Base-by-base conservation (phyloP, 129 eudicot species). In the Centrapalus pauciflorus region DNA sequence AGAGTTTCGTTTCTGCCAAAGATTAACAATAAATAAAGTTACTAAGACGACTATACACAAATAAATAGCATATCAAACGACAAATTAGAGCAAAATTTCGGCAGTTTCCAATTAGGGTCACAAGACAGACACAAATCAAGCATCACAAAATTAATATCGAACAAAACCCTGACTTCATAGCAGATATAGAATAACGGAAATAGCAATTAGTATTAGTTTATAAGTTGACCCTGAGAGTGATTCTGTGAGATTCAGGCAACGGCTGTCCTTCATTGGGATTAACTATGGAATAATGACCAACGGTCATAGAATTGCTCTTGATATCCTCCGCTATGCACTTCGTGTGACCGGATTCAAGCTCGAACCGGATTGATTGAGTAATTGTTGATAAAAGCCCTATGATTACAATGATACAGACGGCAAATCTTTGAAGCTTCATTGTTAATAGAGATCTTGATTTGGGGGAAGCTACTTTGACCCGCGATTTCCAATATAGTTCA, bases 321-420 rank as follows among this genome's bases (percentile, higher is more conserved):
- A 94, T 86, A 48, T 93, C 96, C 74, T 93, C 99, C 7, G 95
- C 51, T 67, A 94, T 94, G 75, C 99, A 94, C 73, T 94, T 94
- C 12, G 96, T 89, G 73, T 77, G 85, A 13, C 99, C 93, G 16
- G 99, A 89, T 73, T 86, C 80, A 41, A 89, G 92, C 59, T 94
- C 96, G 63, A 94, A 94, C 32, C 93, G 79, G 49, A 94, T 69
- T 41, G 99, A 84, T 38, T 84, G 81, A 7, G 69, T 72, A 41
- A 67, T 56, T 13, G 51, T 41, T 37, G 80, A 63, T 20, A 88
- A 5, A 75, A 88, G 23, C 61, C 83, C 89, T 17, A 82, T 20
- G 49, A 74, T 32, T 35, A 76, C 2, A 19, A 73, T 45, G 34
- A 84, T n/a, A 12, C 26, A 56, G 27, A 87, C n/a, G 20, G 28